Evolutionary conservation across 805 yeast species (phyloP).

Genomic region (Saturnispora galanensis): DNA sequence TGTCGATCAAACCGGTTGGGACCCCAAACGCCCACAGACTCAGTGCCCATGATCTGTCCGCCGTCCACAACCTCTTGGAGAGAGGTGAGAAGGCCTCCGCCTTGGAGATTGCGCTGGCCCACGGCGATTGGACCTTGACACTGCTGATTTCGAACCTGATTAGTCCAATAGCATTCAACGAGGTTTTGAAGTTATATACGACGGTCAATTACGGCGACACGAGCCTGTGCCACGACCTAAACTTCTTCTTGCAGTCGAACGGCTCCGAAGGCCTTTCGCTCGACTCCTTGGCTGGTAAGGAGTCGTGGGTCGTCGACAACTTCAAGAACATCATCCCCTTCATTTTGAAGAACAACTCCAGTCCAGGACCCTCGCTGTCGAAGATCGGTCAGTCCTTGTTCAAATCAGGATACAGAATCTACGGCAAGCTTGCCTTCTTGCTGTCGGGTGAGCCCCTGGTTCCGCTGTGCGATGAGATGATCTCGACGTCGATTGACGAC

Average conservation of each 20-base stretch:
- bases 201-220: constrained; percentile 15
- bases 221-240: constrained; percentile 20
- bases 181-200: constrained; percentile 36
- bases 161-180: constrained; percentile 40
- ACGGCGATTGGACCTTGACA: constrained; percentile 71
- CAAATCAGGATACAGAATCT: constrained; percentile 28
- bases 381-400: constrained; percentile 29
- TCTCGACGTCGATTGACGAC: constrained; percentile 31
- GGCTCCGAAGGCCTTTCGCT: constrained; percentile 12
- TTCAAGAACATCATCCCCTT: constrained; percentile 24
- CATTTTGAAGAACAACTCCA: constrained; percentile 19
- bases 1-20: constrained; percentile 9
- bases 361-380: constrained; percentile 17
- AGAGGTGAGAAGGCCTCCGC: constrained; percentile 63
- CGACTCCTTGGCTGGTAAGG: constrained; percentile 18
- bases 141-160: constrained; percentile 57
- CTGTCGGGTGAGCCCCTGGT: constrained; percentile 25
- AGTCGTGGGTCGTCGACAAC: constrained; percentile 23
- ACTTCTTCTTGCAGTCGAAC: constrained; percentile 23
- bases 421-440: constrained; percentile 31
- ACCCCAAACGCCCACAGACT: constrained; percentile 21
- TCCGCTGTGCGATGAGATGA: constrained; percentile 14
- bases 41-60: constrained; percentile 19
- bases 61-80: constrained; percentile 34
- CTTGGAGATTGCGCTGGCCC: constrained; percentile 46